These are phyloP conservation scores for Magnolia sinica DNA, from an alignment of 164 flowering plant genomes.

Conservation along the genomic window DNA sequence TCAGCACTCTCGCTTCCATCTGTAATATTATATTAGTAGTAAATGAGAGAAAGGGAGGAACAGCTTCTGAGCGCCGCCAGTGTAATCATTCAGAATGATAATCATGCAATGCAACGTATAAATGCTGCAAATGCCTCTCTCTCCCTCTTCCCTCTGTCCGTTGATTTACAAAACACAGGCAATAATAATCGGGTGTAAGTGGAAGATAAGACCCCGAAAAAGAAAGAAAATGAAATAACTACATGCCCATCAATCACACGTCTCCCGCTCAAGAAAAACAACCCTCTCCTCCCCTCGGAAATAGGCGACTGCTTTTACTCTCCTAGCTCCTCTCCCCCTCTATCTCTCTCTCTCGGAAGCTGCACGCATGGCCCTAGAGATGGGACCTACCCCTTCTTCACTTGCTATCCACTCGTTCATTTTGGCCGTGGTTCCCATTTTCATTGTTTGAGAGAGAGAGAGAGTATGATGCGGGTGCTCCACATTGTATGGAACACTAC, in stretches of 20 bases:
- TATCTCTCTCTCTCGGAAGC: not conserved
- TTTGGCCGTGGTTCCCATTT: not conserved
- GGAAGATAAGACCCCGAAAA: not conserved
- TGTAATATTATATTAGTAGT: not conserved
- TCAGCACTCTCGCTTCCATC: not conserved
- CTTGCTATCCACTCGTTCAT: not conserved
- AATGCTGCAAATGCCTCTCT: not conserved
- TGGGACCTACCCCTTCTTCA: not conserved
- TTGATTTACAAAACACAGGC: not conserved
- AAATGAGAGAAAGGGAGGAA: conserved; percentile 27
- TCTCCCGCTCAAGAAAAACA: not conserved
- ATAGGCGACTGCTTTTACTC: not conserved
- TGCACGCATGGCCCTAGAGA: not conserved
- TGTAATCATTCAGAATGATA: conserved; percentile 59
- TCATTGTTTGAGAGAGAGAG: not conserved
- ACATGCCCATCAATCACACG: not conserved
- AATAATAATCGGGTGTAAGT: not conserved
- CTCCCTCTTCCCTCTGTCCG: not conserved
- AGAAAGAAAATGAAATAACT: not conserved
- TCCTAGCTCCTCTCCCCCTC: not conserved
- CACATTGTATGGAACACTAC: too few species aligned
- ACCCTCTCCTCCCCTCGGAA: not conserved
- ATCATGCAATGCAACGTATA: conserved; percentile 3
- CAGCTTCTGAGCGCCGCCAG: conserved; percentile 74
- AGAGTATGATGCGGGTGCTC: not conserved